These are phyloP conservation scores for Solanum rostratum DNA, from an alignment of 257 asterid genomes.

Conservation along the genomic window DNA sequence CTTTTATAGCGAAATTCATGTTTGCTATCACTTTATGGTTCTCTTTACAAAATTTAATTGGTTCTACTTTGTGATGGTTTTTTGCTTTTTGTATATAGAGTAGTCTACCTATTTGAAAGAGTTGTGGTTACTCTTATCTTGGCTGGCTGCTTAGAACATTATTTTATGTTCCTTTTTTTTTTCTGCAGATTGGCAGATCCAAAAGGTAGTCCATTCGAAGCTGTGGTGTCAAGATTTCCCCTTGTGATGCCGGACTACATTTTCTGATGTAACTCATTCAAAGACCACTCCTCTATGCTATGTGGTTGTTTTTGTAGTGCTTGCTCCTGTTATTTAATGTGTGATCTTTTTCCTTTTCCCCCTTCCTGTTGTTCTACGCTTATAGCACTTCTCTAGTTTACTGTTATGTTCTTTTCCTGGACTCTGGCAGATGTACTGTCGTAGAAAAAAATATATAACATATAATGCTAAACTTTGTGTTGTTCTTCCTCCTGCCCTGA, in stretches of 20 bases:
- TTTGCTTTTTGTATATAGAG: not conserved
- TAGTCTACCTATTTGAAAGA: not conserved
- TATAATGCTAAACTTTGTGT: not conserved
- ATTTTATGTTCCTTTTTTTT: not conserved
- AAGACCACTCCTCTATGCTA: not conserved
- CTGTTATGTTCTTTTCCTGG: not conserved
- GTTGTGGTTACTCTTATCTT: not conserved
- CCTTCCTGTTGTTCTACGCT: not conserved
- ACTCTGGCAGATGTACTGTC: not conserved
- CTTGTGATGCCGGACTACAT: slow-evolving; percentile 67
- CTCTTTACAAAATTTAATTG: not conserved
- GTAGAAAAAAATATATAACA: not conserved
- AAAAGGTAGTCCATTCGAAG: slow-evolving; percentile 47
- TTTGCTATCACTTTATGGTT: not conserved
- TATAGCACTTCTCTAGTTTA: not conserved
- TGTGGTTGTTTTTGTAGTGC: not conserved
- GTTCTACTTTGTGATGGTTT: not conserved
- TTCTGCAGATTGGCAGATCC: slow-evolving; percentile 51
- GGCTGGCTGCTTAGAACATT: not conserved
- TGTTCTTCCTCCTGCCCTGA: not conserved
- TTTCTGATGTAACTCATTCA: slow-evolving; percentile 26
- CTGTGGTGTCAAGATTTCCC: slow-evolving; percentile 54
- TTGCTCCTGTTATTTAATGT: not conserved
- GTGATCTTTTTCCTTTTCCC: not conserved
- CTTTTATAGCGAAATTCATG: not conserved